Conservation (phyloP, 306 rosid species). For the Cucurbita argyrosperma region DNA sequence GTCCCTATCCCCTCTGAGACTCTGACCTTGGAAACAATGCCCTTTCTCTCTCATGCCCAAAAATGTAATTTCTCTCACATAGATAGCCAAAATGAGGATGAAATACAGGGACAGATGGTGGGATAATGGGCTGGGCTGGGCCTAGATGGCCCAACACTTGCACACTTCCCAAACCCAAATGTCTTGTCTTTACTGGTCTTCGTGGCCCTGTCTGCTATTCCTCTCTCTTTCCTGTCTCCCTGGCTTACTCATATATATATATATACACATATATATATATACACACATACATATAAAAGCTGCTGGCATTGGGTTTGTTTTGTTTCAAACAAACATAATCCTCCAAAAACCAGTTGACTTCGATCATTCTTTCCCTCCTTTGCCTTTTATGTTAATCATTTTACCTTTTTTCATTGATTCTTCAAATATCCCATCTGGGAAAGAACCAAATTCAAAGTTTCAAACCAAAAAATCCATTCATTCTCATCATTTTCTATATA, state of each 20-base stretch:
- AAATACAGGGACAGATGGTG: neutral
- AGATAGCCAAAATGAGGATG: neutral
- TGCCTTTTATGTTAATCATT: conserved; percentile 4
- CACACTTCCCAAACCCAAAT: conserved; percentile 6
- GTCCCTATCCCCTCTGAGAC: neutral
- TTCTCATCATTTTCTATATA: neutral
- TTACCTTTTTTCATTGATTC: neutral
- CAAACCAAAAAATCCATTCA: neutral
- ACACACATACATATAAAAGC: neutral
- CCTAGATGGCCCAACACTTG: neutral
- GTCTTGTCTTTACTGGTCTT: neutral
- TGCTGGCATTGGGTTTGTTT: neutral
- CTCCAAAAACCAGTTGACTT: neutral
- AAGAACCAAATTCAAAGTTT: neutral
- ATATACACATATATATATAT: neutral
- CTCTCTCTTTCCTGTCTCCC: neutral
- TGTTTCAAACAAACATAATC: neutral
- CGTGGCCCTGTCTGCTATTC: neutral
- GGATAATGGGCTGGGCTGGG: conserved; percentile 5
- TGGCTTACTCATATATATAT: neutral
- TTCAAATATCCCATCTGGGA: neutral
- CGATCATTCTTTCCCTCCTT: neutral
- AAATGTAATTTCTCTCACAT: neutral
- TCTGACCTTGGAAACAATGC: neutral
- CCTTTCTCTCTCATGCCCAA: neutral